These are phyloP conservation scores for Staphylotrichum longicolle DNA, from an alignment of 495 filamentous ascomycete species.

Conservation along the genomic window DNA sequence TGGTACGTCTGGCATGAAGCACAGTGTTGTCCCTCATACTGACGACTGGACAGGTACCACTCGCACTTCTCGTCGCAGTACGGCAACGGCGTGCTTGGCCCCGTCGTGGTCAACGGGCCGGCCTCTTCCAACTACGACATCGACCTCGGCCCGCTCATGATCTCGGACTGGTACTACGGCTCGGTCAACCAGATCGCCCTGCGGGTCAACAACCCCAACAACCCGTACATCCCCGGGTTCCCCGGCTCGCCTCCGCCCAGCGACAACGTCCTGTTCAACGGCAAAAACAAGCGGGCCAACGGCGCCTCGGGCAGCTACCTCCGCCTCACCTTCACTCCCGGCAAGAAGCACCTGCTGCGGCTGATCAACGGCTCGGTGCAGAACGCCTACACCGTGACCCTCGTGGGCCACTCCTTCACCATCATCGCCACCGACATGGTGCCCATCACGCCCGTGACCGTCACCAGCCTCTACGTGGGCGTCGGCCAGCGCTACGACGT, in stretches of 20 bases:
- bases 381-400: conserved; percentile 38
- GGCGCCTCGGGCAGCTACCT: conserved; percentile 35
- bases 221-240: conserved; percentile 35
- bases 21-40: too few species aligned
- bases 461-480: conserved; percentile 35
- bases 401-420: conserved; percentile 54
- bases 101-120: neutral
- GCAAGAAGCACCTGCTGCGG: too few species aligned
- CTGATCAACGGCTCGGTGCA: too few species aligned
- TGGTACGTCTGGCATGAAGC: neutral
- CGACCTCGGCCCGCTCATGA: conserved; percentile 43
- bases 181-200: conserved; percentile 31
- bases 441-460: conserved; percentile 47
- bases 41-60: neutral
- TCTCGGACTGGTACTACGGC: conserved; percentile 51
- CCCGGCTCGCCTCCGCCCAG: conserved; percentile 33
- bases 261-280: conserved; percentile 40
- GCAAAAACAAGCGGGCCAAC: conserved; percentile 40
- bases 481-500: conserved; percentile 73
- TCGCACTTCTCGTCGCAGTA: conserved; percentile 8
- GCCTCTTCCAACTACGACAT: conserved; percentile 7
- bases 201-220: conserved; percentile 24
- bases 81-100: conserved; percentile 3
- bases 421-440: conserved; percentile 55
- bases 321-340: conserved; percentile 31